phyloP scores from a whole-genome alignment of 2,329 filamentous ascomycete genomes.

The Pyrenochaeta sp. region DNA sequence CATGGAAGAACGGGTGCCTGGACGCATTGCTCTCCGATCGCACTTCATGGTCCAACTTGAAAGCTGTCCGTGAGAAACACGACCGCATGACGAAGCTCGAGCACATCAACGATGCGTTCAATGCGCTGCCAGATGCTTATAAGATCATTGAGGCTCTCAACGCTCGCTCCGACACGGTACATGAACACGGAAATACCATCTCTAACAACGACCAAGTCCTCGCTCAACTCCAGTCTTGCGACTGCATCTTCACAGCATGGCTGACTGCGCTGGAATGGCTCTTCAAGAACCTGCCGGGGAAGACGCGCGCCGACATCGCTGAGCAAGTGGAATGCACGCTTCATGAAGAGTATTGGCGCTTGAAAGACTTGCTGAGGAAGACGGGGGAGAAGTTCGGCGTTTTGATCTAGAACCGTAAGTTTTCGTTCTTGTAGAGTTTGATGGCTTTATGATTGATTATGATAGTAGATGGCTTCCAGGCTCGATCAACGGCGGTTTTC shows the following conservation, averaged over 20 bases:
- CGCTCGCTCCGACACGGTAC: too few species aligned
- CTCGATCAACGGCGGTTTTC: too few species aligned
- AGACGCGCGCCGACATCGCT: not conserved
- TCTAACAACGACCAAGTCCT: too few species aligned
- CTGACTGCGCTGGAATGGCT: not conserved
- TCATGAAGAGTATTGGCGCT: not conserved
- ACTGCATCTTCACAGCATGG: not conserved
- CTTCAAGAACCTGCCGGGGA: not conserved
- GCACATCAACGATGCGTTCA: not conserved
- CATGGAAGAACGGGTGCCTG: not conserved
- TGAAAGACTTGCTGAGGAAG: not conserved
- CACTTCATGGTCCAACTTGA: not conserved
- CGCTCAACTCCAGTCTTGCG: too few species aligned
- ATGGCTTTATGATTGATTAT: too few species aligned
- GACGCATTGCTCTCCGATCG: not conserved
- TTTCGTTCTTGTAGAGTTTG: too few species aligned
- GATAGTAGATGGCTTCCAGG: too few species aligned
- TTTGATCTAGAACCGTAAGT: too few species aligned
- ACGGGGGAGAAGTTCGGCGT: not conserved
- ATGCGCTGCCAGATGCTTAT: not conserved
- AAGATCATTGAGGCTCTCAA: not conserved
- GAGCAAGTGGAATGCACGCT: not conserved
- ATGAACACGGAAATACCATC: too few species aligned
- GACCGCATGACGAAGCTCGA: not conserved
- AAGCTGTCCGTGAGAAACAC: not conserved